phyloP scores from a whole-genome alignment of 2,329 filamentous ascomycete species.

The Aspergillus luchuensis region DNA sequence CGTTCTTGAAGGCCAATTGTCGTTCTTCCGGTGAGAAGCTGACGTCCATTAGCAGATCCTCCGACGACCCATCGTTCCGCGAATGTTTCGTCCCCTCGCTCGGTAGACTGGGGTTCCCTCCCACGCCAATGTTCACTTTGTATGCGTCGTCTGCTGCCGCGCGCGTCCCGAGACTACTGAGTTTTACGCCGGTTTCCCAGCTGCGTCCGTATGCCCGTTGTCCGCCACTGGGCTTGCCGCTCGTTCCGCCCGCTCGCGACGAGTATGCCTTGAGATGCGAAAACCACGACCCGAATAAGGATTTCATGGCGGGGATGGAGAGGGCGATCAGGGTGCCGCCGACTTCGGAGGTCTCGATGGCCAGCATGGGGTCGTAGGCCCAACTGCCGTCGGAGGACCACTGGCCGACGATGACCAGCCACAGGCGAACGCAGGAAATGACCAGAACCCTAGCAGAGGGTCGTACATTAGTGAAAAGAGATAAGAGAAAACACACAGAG shows the following conservation, averaged over 20 bases:
- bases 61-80: not conserved
- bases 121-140: not conserved
- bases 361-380: conserved; percentile 55
- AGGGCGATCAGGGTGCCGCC: conserved; percentile 55
- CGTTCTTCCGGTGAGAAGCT: not conserved
- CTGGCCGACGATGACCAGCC: conserved; percentile 53
- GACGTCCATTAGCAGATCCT: not conserved
- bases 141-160: not conserved
- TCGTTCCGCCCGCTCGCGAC: not conserved
- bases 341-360: conserved; percentile 54
- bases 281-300: conserved; percentile 39
- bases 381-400: conserved; percentile 52
- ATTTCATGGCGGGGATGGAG: conserved; percentile 55
- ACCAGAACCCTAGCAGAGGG: conserved; percentile 47
- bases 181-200: not conserved
- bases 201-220: not conserved
- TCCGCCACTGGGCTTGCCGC: not conserved
- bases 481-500: no score
- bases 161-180: not conserved
- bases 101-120: not conserved
- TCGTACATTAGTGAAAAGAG: conserved; percentile 4
- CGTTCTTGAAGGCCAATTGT: not conserved
- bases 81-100: not conserved
- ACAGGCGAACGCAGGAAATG: conserved; percentile 52
- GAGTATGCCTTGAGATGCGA: not conserved